phyloP scores from a whole-genome alignment of 1,139 yeast genomes.

The Taphrina wiesneri region DNA sequence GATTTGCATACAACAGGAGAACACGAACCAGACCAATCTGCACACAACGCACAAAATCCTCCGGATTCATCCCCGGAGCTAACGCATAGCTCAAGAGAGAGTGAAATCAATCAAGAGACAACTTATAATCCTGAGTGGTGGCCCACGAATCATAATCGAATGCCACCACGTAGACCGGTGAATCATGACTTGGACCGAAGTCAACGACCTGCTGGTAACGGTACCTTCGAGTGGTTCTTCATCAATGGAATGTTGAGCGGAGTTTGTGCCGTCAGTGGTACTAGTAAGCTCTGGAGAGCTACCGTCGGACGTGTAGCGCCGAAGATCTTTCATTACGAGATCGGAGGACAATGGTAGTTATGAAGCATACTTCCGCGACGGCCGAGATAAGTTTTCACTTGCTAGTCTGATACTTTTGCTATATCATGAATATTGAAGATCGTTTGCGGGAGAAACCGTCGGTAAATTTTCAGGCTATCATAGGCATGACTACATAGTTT shows the following conservation, averaged over 20 bases:
- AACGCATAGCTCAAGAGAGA: background rate
- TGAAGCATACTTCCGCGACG: background rate
- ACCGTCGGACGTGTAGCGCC: background rate
- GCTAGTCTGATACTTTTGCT: too few species aligned
- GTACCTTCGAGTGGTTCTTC: background rate
- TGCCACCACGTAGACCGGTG: background rate
- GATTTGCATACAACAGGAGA: background rate
- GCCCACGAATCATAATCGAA: background rate
- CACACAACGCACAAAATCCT: background rate
- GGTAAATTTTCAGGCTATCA: too few species aligned
- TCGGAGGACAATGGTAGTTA: slow-evolving; percentile 1
- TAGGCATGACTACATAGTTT: background rate
- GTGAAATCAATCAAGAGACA: background rate
- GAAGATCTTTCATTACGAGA: background rate
- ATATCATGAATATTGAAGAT: too few species aligned
- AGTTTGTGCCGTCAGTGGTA: background rate
- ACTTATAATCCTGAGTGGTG: background rate
- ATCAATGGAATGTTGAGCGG: slow-evolving; percentile 3
- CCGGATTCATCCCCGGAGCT: background rate
- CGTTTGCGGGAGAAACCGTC: too few species aligned
- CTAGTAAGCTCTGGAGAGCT: background rate
- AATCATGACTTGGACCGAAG: background rate
- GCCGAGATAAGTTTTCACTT: background rate
- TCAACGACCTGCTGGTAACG: background rate
- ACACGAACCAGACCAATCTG: background rate